Base-by-base conservation (phyloP, 192 early-diverging fungal genomes). In the Backusella psychrophila region DNA sequence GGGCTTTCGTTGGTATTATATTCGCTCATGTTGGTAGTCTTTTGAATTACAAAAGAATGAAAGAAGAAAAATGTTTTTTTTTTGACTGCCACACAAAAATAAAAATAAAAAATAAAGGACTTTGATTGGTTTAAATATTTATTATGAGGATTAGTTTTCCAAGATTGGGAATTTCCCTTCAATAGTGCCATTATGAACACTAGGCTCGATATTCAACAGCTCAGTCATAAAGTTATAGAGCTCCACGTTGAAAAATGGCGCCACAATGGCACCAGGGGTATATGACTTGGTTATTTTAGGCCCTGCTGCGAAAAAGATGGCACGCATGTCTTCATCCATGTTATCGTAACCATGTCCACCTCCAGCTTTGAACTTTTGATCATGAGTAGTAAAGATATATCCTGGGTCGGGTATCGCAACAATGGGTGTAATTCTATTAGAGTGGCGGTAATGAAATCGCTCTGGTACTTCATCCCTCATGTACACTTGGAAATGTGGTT, bases 321-420 rank as follows among this genome's bases (percentile, higher is more conserved):
- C 92, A 14, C 92, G 87, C 95, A 98, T 98, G n/a, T 93, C 89
- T 6, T 83, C 78, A 38, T 87, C 75, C 70, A 87, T 46, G 81
- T 91, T 87, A 75, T 96, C 93, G 83, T 94, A 98, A 12, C 97
- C 97, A 82, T 98, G 97, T 31, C 85, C 84, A 9, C 95, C 96
- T 23, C 78, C 79, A 3, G 81, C 69, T 9, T 74, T 67, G 66
- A 70, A 70, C 17, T 75, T 49, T 31, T 52, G 15, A 26, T 75
- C 69, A 0, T 76, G 67, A 1, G 79, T 72, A 3, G 78, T 84
- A 76, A 93, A 88, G 29, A 87, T 82, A 78, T 86, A 89, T 1
- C 92, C 94, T 0, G 84, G 49, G 26, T 92, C 88, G 23, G 95
- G 91, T 1, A 96, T 52, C 0, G 87, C 84, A 0, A 92, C 77